Percentiles rank a stretch among this genome's conserved stretches.
phyloP scores from a whole-genome alignment of 306 rosid species.

The Notholithocarpus densiflorus region DNA sequence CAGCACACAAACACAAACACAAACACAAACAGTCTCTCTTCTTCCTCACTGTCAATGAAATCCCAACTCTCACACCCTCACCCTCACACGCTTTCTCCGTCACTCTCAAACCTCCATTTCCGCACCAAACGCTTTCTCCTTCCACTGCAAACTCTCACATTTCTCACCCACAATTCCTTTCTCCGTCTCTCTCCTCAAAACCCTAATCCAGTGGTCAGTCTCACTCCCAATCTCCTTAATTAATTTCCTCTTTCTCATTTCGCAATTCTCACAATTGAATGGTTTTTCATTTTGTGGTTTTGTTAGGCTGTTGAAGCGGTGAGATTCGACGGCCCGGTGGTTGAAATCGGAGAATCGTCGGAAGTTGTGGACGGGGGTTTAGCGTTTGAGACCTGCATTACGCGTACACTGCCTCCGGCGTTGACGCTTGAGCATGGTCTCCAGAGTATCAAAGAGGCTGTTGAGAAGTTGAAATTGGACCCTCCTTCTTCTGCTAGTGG shows the following conservation, averaged over 20 bases:
- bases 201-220: background rate
- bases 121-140: slow-evolving; percentile 1
- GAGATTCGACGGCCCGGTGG: slow-evolving; percentile 30
- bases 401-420: slow-evolving; percentile 64
- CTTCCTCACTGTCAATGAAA: background rate
- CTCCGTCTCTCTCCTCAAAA: background rate
- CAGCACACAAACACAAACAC: background rate
- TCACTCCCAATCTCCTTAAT: background rate
- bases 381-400: slow-evolving; percentile 63
- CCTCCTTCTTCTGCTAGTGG: slow-evolving; percentile 56
- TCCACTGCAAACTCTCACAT: background rate
- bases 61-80: background rate
- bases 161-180: slow-evolving; percentile 13
- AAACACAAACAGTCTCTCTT: background rate
- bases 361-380: slow-evolving; percentile 40
- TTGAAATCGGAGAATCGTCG: slow-evolving; percentile 22
- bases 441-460: slow-evolving; percentile 53
- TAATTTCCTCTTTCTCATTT: background rate
- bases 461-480: slow-evolving; percentile 47
- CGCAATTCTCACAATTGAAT: background rate
- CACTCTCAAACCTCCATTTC: background rate
- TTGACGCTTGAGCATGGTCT: slow-evolving; percentile 73
- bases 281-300: background rate
- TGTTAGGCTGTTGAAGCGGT: slow-evolving; percentile 25
- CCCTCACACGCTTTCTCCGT: slow-evolving; percentile 4